A percentile compares a stretch with the other conserved stretches of the same genome.
phyloP scores from a whole-genome alignment of 2,329 filamentous ascomycete genomes.

The Endocalyx cinctus region DNA sequence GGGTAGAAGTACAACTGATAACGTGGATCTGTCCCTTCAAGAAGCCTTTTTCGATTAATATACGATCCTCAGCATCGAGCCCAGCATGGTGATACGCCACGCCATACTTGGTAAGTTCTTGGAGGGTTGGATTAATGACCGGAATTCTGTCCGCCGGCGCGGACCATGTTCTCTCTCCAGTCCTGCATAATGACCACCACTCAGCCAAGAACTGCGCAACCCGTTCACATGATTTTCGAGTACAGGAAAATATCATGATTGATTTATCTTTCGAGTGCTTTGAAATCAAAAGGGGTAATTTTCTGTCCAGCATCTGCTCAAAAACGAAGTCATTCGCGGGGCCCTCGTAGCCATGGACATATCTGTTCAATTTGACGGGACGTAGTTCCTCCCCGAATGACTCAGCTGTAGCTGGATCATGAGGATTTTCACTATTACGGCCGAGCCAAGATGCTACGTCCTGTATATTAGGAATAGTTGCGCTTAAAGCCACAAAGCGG shows the following conservation, averaged over 20 bases:
- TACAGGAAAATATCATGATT: conserved; percentile 80
- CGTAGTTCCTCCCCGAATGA: conserved; percentile 76
- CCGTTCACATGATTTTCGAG: conserved; percentile 62
- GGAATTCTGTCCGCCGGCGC: conserved; percentile 45
- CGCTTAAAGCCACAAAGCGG: conserved; percentile 76
- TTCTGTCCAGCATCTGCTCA: conserved; percentile 62
- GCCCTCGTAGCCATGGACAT: conserved; percentile 67
- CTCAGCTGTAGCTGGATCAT: conserved; percentile 61
- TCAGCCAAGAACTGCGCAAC: conserved; percentile 66
- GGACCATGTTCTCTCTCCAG: conserved; percentile 58
- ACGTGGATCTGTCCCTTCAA: conserved; percentile 68
- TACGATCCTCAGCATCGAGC: conserved; percentile 59
- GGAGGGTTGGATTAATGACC: conserved; percentile 57
- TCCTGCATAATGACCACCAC: conserved; percentile 53
- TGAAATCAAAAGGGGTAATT: conserved; percentile 61
- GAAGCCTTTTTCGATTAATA: conserved; percentile 63
- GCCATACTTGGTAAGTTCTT: conserved; percentile 44
- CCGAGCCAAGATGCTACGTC: conserved; percentile 81
- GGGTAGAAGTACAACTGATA: conserved; percentile 82
- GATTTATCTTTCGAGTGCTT: conserved; percentile 68
- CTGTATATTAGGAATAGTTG: conserved; percentile 76
- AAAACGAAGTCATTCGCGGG: conserved; percentile 70
- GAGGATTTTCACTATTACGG: conserved; percentile 52
- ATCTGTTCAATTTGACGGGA: conserved; percentile 70
- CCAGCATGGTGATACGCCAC: conserved; percentile 84